Evolutionary conservation across 2,329 filamentous ascomycete genomes (phyloP), one percentile per base, ranked within the genome.

Genomic region (Aspergillus fischeri): DNA sequence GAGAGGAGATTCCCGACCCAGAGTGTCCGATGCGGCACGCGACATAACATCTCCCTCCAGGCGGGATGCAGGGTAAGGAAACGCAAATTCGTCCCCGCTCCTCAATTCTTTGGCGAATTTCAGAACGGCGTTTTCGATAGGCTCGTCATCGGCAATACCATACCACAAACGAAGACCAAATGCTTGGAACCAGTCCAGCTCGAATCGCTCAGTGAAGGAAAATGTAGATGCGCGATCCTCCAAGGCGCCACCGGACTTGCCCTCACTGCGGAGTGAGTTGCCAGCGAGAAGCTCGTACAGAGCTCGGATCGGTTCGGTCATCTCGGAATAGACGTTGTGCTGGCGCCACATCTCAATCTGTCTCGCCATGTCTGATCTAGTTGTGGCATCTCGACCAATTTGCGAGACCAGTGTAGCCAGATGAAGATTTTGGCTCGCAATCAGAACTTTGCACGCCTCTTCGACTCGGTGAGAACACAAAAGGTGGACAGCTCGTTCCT

Each of bases 111-210:
- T 79, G 59, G 86, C 80, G 73, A 92, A 99, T 28, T 83, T 82
- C 47, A 80, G 75, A 4, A 99, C 87, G 2, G 92, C 92, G 49
- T 81, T 78, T 51, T 87, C 84, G 47, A 97, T 81, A 38, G 86
- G 82, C 48, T 92, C 88, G 42, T 86, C 81, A 35, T 83, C 79
- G 2, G 84, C 81, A 44, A 86, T 89, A 48, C 87, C 87, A 72
- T 96, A 99, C 90, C 92, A 97, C 1, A 99, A 80, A 47, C 92
- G 86, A 51, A 99, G 81, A 10, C 91, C 93, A 73, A 99, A 96
- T 0, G 92, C 88, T 69, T 96, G 92, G 72, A 91, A 87, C 94
- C 94, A 99, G 71, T 95, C 90, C 38, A 99, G 80, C 4, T 86
- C 86, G 70, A 97, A 99, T 49, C 87, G 87, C 66, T 89, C 83